Base-by-base conservation (phyloP, 495 filamentous ascomycete genomes). In the Penicillium chermesinum region DNA sequence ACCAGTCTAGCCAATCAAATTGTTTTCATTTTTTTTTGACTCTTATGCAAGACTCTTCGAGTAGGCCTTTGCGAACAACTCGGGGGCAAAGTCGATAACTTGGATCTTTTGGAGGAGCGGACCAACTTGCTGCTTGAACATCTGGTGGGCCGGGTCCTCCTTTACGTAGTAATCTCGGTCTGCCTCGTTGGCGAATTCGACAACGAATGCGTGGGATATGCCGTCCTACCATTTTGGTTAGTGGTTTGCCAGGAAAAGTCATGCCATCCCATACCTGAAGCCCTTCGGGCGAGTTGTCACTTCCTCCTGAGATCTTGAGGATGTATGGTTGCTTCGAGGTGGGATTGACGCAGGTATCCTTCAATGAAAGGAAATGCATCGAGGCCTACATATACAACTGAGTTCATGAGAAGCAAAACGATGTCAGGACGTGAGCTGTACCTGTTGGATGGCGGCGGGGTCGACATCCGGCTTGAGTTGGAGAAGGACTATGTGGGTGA, bases 261-360 rank as follows among this genome's bases (percentile, higher is more conserved):
- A 19, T 8, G 17, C 15, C 2, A 17, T n/a, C 17, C 45, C 58
- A 44, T 69, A 88, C 85, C 63, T 84, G 77, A 10, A 74, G 62
- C 4, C 79, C 83, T 62, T 88, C 85, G 0, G 65, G 64, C 1
- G 81, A 86, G 56, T 82, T 85, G 52, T 89, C 79, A 41, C 58
- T 63, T 0, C 86, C 85, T 2, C 81, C 85, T 1, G 71, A 77
- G 3, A 72, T 55, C 1, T 77, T 69, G 38, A 70, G 69, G 52
- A 89, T 80, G 49, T 76, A 76, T 2, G 67, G 65, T 15, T 58
- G 49, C 7, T 66, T 57, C 2, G 74, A 66, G n/a, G 49, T 41
- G 3, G 72, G 73, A 41, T 76, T 68, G 16, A 78, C 13, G 21
- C 75, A 78, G 17, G 53, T 63, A 2, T 70, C 57, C 50, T 59